Percentiles rank a stretch among this genome's conserved stretches.
Conservation (phyloP, 306 rosid genomes). For the Gastrolobium villosum region DNA sequence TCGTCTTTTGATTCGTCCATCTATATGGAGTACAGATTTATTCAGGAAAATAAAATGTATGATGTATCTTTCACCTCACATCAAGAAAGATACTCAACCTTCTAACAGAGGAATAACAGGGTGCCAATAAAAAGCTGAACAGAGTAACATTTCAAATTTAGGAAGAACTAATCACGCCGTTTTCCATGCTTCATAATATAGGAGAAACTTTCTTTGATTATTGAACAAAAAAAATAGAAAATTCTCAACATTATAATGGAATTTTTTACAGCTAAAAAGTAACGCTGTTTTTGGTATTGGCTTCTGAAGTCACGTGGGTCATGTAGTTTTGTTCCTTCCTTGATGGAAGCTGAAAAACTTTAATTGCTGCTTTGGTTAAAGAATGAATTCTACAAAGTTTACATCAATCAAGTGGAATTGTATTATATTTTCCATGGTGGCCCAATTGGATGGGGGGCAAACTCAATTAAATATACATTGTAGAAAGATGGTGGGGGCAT, state of each 20-base stretch:
- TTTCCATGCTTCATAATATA: not conserved
- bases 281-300: conserved; percentile 36
- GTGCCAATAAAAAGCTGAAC: conserved; percentile 3
- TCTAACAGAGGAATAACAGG: conserved; percentile 10
- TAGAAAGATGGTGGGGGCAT: conserved; percentile 17
- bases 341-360: conserved; percentile 34
- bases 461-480: conserved; percentile 14
- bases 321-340: conserved; percentile 53
- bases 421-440: conserved; percentile 5
- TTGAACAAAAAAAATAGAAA: conserved; percentile 2
- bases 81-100: conserved; percentile 10
- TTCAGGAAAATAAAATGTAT: not conserved
- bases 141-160: not conserved
- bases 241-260: not conserved
- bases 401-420: not conserved
- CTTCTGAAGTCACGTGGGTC: conserved; percentile 49
- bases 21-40: not conserved
- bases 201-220: not conserved
- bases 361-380: not conserved
- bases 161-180: not conserved
- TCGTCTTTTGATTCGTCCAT: conserved; percentile 11
- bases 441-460: conserved; percentile 13
- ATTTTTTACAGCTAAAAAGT: conserved; percentile 19
- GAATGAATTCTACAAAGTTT: not conserved
- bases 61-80: not conserved